phyloP scores from a whole-genome alignment of 2,329 filamentous ascomycete species.

The Daldinia sp. region DNA sequence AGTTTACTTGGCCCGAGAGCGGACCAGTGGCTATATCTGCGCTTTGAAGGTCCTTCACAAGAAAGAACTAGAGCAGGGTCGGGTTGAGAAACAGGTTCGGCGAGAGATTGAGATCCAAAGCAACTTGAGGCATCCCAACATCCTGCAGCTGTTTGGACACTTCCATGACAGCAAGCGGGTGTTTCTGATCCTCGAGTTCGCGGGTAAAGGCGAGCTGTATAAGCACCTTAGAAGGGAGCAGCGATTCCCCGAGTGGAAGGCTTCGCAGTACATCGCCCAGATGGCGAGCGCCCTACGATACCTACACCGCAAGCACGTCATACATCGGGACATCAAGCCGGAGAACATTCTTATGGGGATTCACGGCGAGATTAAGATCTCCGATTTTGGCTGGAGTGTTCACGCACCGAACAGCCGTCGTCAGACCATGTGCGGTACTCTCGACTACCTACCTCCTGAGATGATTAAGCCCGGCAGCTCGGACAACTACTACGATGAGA shows the following conservation, averaged over 20 bases:
- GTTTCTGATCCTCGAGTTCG: slow-evolving; percentile 89
- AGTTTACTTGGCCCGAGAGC: slow-evolving; percentile 86
- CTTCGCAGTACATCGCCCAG: slow-evolving; percentile 87
- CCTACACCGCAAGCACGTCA: slow-evolving; percentile 95
- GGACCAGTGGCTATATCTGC: slow-evolving; percentile 83
- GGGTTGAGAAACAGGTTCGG: slow-evolving; percentile 86
- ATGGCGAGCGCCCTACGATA: slow-evolving; percentile 93
- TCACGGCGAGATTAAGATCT: slow-evolving; percentile 98
- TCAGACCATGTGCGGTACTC: slow-evolving; percentile 95
- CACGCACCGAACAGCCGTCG: slow-evolving; percentile 95
- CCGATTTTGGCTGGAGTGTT: slow-evolving; percentile 98
- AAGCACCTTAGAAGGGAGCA: slow-evolving; percentile 84
- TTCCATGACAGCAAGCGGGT: slow-evolving; percentile 91
- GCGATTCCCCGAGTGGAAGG: slow-evolving; percentile 87
- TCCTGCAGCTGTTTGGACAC: slow-evolving; percentile 85
- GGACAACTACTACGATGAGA: slow-evolving; percentile 93
- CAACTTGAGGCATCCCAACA: slow-evolving; percentile 87
- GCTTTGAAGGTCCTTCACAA: slow-evolving; percentile 90
- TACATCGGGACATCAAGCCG: slow-evolving; percentile 97
- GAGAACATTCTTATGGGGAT: slow-evolving; percentile 97
- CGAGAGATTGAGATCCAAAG: slow-evolving; percentile 92
- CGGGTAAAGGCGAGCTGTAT: slow-evolving; percentile 87
- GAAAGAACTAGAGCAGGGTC: slow-evolving; percentile 80
- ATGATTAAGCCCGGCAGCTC: slow-evolving; percentile 87
- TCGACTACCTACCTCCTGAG: slow-evolving; percentile 97